A percentile compares a stretch with the other conserved stretches of the same genome.
Conservation (phyloP, 2,329 filamentous ascomycete species). For the Kalmusia sp. region DNA sequence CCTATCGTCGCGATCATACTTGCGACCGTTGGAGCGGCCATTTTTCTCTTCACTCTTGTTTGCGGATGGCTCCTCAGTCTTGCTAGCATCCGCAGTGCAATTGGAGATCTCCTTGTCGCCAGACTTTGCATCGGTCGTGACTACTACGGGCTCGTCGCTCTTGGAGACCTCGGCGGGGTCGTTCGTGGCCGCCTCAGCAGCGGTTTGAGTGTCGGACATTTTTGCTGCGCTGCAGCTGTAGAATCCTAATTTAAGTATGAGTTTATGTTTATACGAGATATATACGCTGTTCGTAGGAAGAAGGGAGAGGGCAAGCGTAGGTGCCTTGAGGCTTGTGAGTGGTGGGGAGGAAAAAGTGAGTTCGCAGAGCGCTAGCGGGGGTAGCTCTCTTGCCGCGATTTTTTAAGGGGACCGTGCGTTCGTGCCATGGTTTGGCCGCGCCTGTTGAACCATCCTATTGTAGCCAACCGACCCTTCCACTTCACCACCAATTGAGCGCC, state of each 20-base stretch:
- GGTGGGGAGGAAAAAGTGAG: slow-evolving; percentile 12
- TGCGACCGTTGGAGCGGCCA: slow-evolving; percentile 5
- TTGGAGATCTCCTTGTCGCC: slow-evolving; percentile 16
- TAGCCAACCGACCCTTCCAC: slow-evolving; percentile 4
- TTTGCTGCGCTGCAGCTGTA: slow-evolving; percentile 11
- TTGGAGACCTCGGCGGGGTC: slow-evolving; percentile 26
- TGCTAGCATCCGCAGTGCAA: slow-evolving; percentile 20
- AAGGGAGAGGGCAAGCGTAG: not conserved
- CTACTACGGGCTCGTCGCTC: slow-evolving; percentile 7
- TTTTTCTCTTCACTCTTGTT: slow-evolving; percentile 3
- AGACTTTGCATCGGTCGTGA: slow-evolving; percentile 20
- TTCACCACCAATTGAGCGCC: slow-evolving; percentile 18
- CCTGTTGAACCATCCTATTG: too few species aligned
- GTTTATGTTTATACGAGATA: slow-evolving; percentile 6
- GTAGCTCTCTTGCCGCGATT: slow-evolving; percentile 11
- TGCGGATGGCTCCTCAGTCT: slow-evolving; percentile 23
- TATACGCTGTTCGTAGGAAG: not conserved
- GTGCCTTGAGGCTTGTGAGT: slow-evolving; percentile 1
- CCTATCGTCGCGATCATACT: slow-evolving; percentile 7
- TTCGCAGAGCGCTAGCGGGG: slow-evolving; percentile 21
- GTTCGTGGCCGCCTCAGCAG: slow-evolving; percentile 21
- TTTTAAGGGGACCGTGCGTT: slow-evolving; percentile 6
- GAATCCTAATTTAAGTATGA: slow-evolving; percentile 13
- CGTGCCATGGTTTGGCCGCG: not conserved
- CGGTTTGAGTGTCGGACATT: slow-evolving; percentile 31